phyloP scores from a whole-genome alignment of 768 basidiomycete species.

The Hortiboletus campestris region DNA sequence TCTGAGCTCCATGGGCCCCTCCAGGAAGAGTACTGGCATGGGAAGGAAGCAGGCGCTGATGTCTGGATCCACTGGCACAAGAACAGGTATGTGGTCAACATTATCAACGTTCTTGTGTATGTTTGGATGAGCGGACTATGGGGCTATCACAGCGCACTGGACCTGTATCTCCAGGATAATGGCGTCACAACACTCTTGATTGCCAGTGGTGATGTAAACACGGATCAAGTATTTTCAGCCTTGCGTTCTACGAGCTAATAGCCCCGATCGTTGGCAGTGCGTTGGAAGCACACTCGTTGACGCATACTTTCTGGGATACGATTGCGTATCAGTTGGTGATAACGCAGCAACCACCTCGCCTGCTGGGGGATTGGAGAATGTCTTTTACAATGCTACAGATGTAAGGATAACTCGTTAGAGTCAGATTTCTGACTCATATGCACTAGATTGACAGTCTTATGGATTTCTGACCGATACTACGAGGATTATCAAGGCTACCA shows the following conservation, averaged over 20 bases:
- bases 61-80: slow-evolving; percentile 77
- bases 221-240: slow-evolving; percentile 50
- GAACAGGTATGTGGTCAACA: slow-evolving; percentile 50
- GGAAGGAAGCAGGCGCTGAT: slow-evolving; percentile 54
- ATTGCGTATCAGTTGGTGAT: slow-evolving; percentile 57
- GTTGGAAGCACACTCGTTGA: slow-evolving; percentile 64
- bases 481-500: slow-evolving; percentile 26
- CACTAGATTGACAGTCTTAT: slow-evolving; percentile 38
- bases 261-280: slow-evolving; percentile 39
- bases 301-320: slow-evolving; percentile 64
- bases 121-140: slow-evolving; percentile 63
- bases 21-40: slow-evolving; percentile 52
- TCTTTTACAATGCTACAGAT: slow-evolving; percentile 55
- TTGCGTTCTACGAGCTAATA: not conserved
- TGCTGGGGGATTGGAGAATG: slow-evolving; percentile 51
- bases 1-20: slow-evolving; percentile 63
- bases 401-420: slow-evolving; percentile 35
- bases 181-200: slow-evolving; percentile 62
- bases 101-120: not conserved
- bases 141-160: slow-evolving; percentile 62
- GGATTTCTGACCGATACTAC: slow-evolving; percentile 47
- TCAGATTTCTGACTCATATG: not conserved
- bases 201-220: slow-evolving; percentile 64
- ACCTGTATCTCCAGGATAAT: slow-evolving; percentile 60
- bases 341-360: slow-evolving; percentile 64